Conservation (phyloP, 805 yeast species). For the Komagataella ulmi region DNA sequence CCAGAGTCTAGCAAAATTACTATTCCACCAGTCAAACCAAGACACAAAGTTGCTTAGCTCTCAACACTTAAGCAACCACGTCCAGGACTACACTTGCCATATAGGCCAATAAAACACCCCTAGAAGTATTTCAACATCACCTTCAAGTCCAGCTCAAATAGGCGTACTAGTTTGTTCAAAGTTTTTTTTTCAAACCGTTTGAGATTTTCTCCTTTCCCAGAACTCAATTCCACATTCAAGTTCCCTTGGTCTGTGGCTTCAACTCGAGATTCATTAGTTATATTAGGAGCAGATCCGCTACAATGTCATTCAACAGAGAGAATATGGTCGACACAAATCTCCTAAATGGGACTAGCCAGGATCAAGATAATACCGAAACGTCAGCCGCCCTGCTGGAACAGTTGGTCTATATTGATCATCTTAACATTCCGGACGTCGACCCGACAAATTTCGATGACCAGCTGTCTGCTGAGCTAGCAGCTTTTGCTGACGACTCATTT, state of each 20-base stretch:
- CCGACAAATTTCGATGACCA: slow-evolving; percentile 33
- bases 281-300: neutral
- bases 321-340: neutral
- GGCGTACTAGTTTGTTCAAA: neutral
- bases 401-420: slow-evolving; percentile 67
- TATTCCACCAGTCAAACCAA: neutral
- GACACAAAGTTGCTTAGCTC: neutral
- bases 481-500: slow-evolving; percentile 73
- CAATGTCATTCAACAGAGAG: neutral
- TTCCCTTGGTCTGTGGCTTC: neutral
- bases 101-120: neutral
- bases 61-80: neutral
- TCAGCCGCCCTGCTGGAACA: slow-evolving; percentile 51
- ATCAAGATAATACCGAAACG: slow-evolving; percentile 15
- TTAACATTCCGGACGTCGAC: slow-evolving; percentile 33
- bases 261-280: neutral
- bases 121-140: neutral
- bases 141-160: neutral
- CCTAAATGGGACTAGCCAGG: neutral
- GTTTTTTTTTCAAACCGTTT: neutral
- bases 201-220: neutral
- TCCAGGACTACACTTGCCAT: neutral
- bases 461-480: slow-evolving; percentile 54
- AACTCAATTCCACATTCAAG: neutral
- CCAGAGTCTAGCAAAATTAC: neutral